Conservation (phyloP, 2,329 filamentous ascomycete species). For the Coleophoma cylindrospora region DNA sequence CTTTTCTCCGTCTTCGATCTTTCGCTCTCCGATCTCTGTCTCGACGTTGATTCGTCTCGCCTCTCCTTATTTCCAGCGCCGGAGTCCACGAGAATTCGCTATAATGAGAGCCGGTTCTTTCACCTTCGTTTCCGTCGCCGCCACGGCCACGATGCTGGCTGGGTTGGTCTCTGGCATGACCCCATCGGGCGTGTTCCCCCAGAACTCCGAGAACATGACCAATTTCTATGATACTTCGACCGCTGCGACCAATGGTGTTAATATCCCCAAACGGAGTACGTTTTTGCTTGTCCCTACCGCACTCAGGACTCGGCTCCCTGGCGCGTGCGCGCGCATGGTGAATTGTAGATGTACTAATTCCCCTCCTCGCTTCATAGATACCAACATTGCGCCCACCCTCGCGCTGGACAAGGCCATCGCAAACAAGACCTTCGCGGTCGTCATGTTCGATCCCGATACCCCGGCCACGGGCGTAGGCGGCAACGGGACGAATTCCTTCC, state of each 20-base stretch:
- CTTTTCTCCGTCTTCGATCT: too few relatives aligned
- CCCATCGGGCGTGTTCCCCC: background rate
- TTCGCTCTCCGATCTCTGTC: too few relatives aligned
- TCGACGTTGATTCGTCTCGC: too few relatives aligned
- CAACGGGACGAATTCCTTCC: background rate
- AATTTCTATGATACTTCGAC: background rate
- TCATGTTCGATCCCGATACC: background rate
- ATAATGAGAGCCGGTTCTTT: conserved; percentile 1
- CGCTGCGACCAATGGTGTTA: background rate
- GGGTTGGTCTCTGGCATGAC: background rate
- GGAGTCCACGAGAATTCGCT: too few relatives aligned
- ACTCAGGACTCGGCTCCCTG: background rate
- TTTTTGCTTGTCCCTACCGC: background rate
- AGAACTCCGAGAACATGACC: background rate
- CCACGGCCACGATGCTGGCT: background rate
- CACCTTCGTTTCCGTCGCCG: background rate
- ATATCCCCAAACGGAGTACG: background rate
- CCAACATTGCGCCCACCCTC: background rate
- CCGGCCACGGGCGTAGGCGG: background rate
- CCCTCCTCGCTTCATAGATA: background rate
- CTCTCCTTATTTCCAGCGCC: too few relatives aligned
- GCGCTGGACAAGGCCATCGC: background rate
- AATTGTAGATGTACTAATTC: background rate
- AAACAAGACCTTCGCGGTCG: background rate
- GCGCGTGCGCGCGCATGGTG: background rate